Conservation (phyloP, 1,284 basidiomycete genomes). For the Volvariella volvacea region DNA sequence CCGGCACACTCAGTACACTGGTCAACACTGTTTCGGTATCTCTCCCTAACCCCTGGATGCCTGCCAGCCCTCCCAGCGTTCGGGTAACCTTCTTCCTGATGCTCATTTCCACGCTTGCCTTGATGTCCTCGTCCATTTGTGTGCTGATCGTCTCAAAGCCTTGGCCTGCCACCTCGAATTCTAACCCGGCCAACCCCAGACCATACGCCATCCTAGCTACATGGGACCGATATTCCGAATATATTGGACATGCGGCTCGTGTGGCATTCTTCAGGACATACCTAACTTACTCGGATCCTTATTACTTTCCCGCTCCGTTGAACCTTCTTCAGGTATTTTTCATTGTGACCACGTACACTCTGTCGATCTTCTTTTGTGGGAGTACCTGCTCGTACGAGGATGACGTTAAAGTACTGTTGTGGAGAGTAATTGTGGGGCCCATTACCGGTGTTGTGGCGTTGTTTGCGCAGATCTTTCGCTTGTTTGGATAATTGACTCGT, state of each 20-base stretch:
- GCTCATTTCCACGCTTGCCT: conserved; percentile 18
- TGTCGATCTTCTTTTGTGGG: background rate
- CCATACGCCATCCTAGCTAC: background rate
- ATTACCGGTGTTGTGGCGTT: conserved; percentile 14
- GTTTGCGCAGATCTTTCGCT: background rate
- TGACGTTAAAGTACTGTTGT: conserved; percentile 25
- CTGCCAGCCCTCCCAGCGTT: conserved; percentile 36
- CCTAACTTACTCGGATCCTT: conserved; percentile 28
- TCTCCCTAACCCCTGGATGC: conserved; percentile 4
- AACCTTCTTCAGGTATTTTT: conserved; percentile 31
- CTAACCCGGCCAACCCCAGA: conserved; percentile 6
- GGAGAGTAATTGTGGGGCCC: conserved; percentile 39
- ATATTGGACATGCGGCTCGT: conserved; percentile 39
- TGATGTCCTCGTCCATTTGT: background rate
- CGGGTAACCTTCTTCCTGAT: conserved; percentile 34
- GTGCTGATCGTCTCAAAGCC: conserved; percentile 8
- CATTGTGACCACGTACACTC: conserved; percentile 12
- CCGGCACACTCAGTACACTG: conserved; percentile 22
- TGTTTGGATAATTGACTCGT: no score
- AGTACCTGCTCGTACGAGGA: conserved; percentile 1
- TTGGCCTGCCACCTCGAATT: background rate
- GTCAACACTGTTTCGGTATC: background rate
- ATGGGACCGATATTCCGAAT: conserved; percentile 45
- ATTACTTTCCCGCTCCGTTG: conserved; percentile 45
- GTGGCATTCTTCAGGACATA: conserved; percentile 32